These are phyloP conservation scores for Scheffersomyces coipomensis DNA, from an alignment of 805 yeast genomes.

Conservation along the genomic window DNA sequence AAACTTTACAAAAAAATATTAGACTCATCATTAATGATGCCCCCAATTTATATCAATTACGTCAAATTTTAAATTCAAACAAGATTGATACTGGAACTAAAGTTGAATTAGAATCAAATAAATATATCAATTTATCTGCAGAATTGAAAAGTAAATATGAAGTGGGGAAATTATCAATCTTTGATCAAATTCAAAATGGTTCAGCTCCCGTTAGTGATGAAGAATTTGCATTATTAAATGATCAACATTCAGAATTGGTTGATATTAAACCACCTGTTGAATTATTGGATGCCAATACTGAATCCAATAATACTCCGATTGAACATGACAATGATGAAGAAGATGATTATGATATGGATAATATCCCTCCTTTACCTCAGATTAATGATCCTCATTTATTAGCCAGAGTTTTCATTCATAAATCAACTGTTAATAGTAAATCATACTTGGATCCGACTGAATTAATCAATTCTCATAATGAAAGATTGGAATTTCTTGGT, in stretches of 20 bases:
- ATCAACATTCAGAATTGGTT: neutral
- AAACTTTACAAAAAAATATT: conserved; percentile 49
- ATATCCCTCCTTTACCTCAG: conserved; percentile 62
- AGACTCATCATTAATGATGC: conserved; percentile 52
- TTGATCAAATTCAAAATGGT: conserved; percentile 54
- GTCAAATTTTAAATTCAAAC: conserved; percentile 25
- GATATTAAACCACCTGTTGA: conserved; percentile 4
- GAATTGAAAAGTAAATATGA: conserved; percentile 54
- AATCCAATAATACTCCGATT: too few relatives aligned
- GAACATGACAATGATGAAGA: too few relatives aligned
- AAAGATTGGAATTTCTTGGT: conserved; percentile 86
- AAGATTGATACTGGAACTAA: conserved; percentile 41
- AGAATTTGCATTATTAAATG: conserved; percentile 8
- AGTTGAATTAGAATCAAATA: conserved; percentile 50
- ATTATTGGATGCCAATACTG: conserved; percentile 7
- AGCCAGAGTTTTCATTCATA: conserved; percentile 78
- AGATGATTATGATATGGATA: conserved; percentile 11
- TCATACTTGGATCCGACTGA: conserved; percentile 57
- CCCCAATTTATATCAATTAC: conserved; percentile 49
- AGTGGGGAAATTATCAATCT: conserved; percentile 46
- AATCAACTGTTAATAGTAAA: conserved; percentile 64
- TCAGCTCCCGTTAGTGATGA: conserved; percentile 21
- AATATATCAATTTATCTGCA: conserved; percentile 59
- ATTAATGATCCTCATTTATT: conserved; percentile 58
- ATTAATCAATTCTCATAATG: conserved; percentile 67